These are phyloP conservation scores for Gymnopilus dilepis DNA, from an alignment of 768 basidiomycete genomes.

Conservation along the genomic window DNA sequence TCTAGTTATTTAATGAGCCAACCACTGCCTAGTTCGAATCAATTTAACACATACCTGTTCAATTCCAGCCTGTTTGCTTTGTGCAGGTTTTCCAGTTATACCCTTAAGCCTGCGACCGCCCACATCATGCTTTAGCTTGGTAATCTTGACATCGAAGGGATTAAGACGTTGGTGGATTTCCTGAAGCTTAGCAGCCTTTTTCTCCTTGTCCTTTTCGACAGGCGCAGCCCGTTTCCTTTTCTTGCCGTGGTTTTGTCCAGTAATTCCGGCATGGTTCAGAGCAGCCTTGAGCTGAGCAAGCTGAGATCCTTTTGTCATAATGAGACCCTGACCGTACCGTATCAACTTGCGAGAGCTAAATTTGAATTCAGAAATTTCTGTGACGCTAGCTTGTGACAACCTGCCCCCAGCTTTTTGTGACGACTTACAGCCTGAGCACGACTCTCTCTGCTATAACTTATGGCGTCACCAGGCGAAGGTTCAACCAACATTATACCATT, in stretches of 20 bases:
- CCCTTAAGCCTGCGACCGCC: slow-evolving; percentile 89
- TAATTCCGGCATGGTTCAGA: slow-evolving; percentile 79
- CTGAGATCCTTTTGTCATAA: slow-evolving; percentile 87
- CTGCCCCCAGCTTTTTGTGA: background rate
- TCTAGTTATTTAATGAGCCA: slow-evolving; percentile 45
- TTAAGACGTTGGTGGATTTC: slow-evolving; percentile 88
- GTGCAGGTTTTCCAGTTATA: slow-evolving; percentile 79
- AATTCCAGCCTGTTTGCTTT: slow-evolving; percentile 88
- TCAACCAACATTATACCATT: slow-evolving; percentile 26
- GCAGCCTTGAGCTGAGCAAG: slow-evolving; percentile 89
- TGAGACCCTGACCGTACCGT: background rate
- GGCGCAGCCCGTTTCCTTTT: slow-evolving; percentile 69
- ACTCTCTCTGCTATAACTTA: slow-evolving; percentile 6
- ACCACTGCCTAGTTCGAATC: background rate
- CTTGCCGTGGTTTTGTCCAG: slow-evolving; percentile 58
- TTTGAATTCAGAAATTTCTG: slow-evolving; percentile 30
- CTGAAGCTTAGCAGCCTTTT: slow-evolving; percentile 76
- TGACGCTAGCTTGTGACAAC: slow-evolving; percentile 27
- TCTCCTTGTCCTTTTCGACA: slow-evolving; percentile 81
- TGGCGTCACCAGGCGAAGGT: slow-evolving; percentile 20
- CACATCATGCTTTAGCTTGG: slow-evolving; percentile 91
- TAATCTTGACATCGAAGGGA: slow-evolving; percentile 93
- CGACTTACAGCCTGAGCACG: background rate
- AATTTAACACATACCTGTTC: slow-evolving; percentile 66
- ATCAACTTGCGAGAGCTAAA: background rate